Percentiles rank a stretch among this genome's conserved stretches.
Evolutionary conservation across 1,284 basidiomycete species (phyloP).

Genomic region (Cerioporus squamosus): DNA sequence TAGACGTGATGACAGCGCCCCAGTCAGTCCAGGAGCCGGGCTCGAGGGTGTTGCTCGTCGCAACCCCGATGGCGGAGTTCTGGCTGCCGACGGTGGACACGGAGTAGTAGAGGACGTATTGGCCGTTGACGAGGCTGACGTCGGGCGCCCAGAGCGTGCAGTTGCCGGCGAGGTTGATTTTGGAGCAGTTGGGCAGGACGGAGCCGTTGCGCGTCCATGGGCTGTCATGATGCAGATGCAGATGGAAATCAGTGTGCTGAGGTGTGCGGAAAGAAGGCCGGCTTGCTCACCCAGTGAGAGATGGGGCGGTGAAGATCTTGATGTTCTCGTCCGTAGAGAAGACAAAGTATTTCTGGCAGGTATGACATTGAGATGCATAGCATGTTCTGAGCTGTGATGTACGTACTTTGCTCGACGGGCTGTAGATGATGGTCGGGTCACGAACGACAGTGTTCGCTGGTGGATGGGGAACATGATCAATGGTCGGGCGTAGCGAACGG

Average conservation of each 20-base stretch:
- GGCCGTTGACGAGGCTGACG: slow-evolving; percentile 16
- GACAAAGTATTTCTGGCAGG: slow-evolving; percentile 8
- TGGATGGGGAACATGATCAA: not conserved
- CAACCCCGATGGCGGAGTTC: slow-evolving; percentile 38
- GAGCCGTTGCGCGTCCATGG: slow-evolving; percentile 19
- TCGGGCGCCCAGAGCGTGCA: slow-evolving; percentile 23
- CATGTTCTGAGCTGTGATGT: not conserved
- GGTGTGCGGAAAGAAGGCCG: not conserved
- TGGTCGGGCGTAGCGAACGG: too few relatives aligned
- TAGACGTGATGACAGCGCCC: slow-evolving; percentile 35
- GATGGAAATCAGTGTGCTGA: too few relatives aligned
- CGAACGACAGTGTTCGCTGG: not conserved
- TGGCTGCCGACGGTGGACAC: slow-evolving; percentile 36
- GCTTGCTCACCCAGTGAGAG: not conserved
- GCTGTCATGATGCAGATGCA: not conserved
- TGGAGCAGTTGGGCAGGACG: slow-evolving; percentile 15
- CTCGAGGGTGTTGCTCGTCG: slow-evolving; percentile 36
- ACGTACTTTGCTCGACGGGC: not conserved
- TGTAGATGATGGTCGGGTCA: slow-evolving; percentile 11
- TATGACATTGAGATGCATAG: too few relatives aligned
- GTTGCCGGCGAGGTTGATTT: slow-evolving; percentile 6
- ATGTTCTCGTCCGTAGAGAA: slow-evolving; percentile 7
- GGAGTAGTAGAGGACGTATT: slow-evolving; percentile 36
- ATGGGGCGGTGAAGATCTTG: slow-evolving; percentile 4
- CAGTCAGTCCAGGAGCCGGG: slow-evolving; percentile 40